phyloP scores from a whole-genome alignment of 176 grass and related monocot species.

The Oryza brachyantha region DNA sequence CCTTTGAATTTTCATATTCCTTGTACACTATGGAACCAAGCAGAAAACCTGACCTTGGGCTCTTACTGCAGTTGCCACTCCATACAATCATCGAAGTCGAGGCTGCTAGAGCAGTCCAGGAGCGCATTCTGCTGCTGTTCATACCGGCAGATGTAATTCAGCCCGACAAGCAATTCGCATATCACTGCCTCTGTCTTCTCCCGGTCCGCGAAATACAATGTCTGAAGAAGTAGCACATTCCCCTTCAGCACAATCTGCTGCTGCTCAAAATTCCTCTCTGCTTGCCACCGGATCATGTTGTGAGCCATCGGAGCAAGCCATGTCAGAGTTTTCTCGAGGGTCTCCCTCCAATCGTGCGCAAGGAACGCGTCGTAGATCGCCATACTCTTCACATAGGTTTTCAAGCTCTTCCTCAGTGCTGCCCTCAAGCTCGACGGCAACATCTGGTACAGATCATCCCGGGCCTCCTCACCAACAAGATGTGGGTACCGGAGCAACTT shows the following conservation, averaged over 20 bases:
- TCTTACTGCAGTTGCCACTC: constrained; percentile 66
- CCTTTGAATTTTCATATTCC: constrained; percentile 29
- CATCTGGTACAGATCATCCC: constrained; percentile 98
- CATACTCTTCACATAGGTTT: constrained; percentile 53
- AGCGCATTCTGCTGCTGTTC: constrained; percentile 94
- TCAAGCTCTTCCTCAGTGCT: constrained; percentile 48
- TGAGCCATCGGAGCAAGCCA: constrained; percentile 93
- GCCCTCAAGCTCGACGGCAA: constrained; percentile 65
- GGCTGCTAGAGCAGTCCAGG: constrained; percentile 79
- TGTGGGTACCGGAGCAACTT: constrained; percentile 90
- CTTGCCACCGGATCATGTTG: constrained; percentile 85
- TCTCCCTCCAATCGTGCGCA: constrained; percentile 88
- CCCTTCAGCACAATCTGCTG: constrained; percentile 76
- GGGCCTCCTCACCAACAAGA: constrained; percentile 82
- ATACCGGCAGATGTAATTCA: constrained; percentile 96
- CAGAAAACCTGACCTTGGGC: constrained; percentile 36
- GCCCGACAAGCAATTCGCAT: constrained; percentile 82
- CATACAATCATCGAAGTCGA: constrained; percentile 88
- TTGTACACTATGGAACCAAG: constrained; percentile 44
- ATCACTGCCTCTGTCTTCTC: constrained; percentile 77
- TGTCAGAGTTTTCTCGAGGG: constrained; percentile 64
- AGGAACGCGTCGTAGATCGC: constrained; percentile 91
- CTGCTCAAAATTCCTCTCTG: constrained; percentile 87
- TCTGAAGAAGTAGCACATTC: constrained; percentile 73
- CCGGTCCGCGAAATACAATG: constrained; percentile 73